These are phyloP conservation scores for Cyclostephanos invisitatus DNA, from an alignment of 108 stramenopile genomes.

Conservation along the genomic window DNA sequence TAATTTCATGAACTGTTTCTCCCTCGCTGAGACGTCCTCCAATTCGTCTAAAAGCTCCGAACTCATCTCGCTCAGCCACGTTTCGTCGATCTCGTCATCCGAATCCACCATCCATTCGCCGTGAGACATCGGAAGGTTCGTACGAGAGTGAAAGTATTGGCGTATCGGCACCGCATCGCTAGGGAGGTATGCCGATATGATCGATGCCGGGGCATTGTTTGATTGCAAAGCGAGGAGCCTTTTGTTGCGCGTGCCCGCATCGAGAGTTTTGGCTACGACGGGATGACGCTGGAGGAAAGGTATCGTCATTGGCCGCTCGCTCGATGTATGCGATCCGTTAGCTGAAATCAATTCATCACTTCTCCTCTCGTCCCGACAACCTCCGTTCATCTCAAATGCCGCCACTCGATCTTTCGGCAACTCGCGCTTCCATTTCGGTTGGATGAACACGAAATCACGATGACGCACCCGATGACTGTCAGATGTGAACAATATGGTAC, in stretches of 20 bases:
- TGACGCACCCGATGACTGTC: too few relatives aligned
- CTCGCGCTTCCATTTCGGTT: background rate
- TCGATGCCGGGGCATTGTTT: conserved; percentile 23
- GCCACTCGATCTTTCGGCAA: background rate
- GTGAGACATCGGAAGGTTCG: conserved; percentile 38
- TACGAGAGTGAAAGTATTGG: conserved; percentile 47
- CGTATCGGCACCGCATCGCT: conserved; percentile 28
- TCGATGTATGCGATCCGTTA: background rate
- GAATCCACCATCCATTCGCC: conserved; percentile 30
- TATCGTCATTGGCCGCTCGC: background rate
- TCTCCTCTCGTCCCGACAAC: background rate
- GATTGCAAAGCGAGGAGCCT: conserved; percentile 19
- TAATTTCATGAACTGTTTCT: conserved; percentile 59
- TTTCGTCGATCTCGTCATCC: conserved; percentile 39
- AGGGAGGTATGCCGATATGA: conserved; percentile 27
- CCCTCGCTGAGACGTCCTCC: conserved; percentile 53
- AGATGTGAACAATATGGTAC: too few relatives aligned
- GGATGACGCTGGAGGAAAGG: conserved; percentile 17
- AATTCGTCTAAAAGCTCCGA: conserved; percentile 55
- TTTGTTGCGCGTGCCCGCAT: conserved; percentile 7
- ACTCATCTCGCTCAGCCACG: conserved; percentile 35
- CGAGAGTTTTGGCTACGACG: conserved; percentile 11
- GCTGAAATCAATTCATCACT: background rate
- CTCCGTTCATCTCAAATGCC: background rate
- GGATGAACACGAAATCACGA: conserved; percentile 27